Evolutionary conservation across 257 asterid species (phyloP), one percentile per base, ranked within the genome.

Genomic region (Nicotiana attenuata): DNA sequence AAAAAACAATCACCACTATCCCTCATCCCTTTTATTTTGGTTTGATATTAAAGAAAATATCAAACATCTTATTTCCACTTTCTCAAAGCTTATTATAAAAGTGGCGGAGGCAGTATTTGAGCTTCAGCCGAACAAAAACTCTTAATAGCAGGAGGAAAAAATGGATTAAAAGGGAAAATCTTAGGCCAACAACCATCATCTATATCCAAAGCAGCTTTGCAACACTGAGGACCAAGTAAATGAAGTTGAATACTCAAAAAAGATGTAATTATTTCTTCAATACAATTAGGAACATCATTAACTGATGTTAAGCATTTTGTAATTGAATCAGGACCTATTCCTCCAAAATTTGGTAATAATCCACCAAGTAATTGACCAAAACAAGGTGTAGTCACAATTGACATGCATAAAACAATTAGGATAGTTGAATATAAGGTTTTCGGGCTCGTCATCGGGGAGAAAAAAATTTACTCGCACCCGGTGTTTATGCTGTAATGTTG

Each of bases 131-230:
- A 76, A 55, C 88, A 85, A 52, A 76, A 78, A 61, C 60, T 81
- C 73, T 78, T 87, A 50, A 85, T 10, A 7, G 38, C 13, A 0
- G 85, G 83, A 14, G 80, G 87, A 45, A 81, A 87, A 24, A 5
- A 83, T 82, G 65, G 80, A 82, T 31, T 68, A 38, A 81, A 20
- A 9, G 90, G 87, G 16, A 83, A 83, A 29, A 66, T 26, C 41
- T 15, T 83, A 0, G 86, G 84, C 90, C 88, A 87, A 47, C 87
- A 87, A 56, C 45, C 80, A 16, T 81, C 79, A 3, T 65, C 88
- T 15, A 85, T 50, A 7, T 52, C 20, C 29, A 85, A 29, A 9
- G 83, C 24, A 26, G 87, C 82, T 10, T 24, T 68, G 56, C 90
- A 87, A 60, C 88, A 87, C 5, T 73, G 77, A 17, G 90, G 83